Conservation (phyloP, 2,329 filamentous ascomycete species). For the Dactylellina parvicollis region DNA sequence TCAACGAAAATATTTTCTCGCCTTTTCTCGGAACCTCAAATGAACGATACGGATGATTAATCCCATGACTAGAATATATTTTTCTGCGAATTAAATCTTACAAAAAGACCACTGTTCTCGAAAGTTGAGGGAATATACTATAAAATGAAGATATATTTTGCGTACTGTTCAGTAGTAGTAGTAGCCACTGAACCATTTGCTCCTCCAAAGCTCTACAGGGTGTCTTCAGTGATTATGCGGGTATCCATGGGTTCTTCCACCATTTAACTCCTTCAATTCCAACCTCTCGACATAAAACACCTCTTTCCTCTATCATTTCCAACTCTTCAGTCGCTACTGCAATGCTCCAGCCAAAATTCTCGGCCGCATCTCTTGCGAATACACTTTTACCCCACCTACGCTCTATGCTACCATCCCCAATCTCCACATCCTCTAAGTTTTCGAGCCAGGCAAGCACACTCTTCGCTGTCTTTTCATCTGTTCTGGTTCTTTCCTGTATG, state of each 20-base stretch:
- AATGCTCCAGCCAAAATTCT: slow-evolving; percentile 94
- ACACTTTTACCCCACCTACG: slow-evolving; percentile 82
- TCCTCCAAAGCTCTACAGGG: too few species aligned
- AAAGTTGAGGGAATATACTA: too few species aligned
- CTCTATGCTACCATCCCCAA: slow-evolving; percentile 60
- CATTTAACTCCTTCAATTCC: slow-evolving; percentile 89
- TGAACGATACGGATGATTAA: too few species aligned
- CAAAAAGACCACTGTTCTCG: too few species aligned
- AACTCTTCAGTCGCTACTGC: slow-evolving; percentile 95
- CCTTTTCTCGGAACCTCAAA: too few species aligned
- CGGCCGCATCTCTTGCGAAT: slow-evolving; percentile 87
- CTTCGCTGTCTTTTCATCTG: slow-evolving; percentile 89
- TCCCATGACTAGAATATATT: too few species aligned
- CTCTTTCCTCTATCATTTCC: slow-evolving; percentile 94
- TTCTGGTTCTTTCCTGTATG: slow-evolving; percentile 86
- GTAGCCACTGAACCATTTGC: too few species aligned
- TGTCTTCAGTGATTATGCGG: neutral
- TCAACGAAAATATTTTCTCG: too few species aligned
- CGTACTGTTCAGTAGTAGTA: too few species aligned
- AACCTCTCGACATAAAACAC: slow-evolving; percentile 87
- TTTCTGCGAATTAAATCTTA: too few species aligned
- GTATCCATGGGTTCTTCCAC: slow-evolving; percentile 76
- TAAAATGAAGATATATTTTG: too few species aligned
- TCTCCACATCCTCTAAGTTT: neutral
- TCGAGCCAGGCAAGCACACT: slow-evolving; percentile 67